These are phyloP conservation scores for Hypoxylon perforatum DNA, from an alignment of 495 filamentous ascomycete species.

Conservation along the genomic window DNA sequence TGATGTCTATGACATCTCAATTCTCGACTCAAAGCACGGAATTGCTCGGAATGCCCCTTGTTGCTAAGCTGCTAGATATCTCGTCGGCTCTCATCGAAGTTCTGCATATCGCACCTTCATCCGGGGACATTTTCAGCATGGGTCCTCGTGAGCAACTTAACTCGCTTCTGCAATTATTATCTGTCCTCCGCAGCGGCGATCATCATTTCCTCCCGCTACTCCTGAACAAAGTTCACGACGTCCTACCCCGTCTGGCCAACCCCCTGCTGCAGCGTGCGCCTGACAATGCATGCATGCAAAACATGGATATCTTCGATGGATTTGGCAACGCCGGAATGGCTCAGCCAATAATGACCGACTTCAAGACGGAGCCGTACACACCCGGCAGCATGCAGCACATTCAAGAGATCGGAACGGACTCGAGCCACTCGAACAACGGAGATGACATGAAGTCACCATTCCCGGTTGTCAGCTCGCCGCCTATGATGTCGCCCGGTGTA, in stretches of 20 bases:
- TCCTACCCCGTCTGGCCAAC: conserved; percentile 68
- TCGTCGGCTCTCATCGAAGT: conserved; percentile 79
- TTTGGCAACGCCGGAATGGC: conserved; percentile 64
- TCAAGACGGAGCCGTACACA: conserved; percentile 46
- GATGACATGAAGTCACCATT: conserved; percentile 61
- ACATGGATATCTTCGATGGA: conserved; percentile 68
- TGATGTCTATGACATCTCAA: conserved; percentile 72
- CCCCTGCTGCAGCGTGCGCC: conserved; percentile 66
- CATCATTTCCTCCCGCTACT: conserved; percentile 77
- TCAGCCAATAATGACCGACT: conserved; percentile 48
- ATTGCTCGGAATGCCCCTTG: conserved; percentile 51
- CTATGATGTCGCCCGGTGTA: conserved; percentile 57
- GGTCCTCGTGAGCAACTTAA: conserved; percentile 80
- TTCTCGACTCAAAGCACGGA: conserved; percentile 56
- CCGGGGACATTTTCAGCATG: conserved; percentile 67
- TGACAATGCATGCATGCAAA: conserved; percentile 54
- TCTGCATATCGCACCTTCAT: conserved; percentile 71
- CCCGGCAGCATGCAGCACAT: conserved; percentile 50
- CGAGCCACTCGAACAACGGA: conserved; percentile 48
- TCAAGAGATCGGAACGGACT: conserved; percentile 55
- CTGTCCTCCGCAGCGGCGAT: conserved; percentile 74
- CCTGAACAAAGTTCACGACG: conserved; percentile 73
- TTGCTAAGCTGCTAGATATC: conserved; percentile 82
- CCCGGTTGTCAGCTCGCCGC: conserved; percentile 51
- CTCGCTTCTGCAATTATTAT: conserved; percentile 72